Evolutionary conservation across 148 eudicot species (phyloP), one percentile per base, ranked within the genome.

Genomic region (Polygonum maritimum): DNA sequence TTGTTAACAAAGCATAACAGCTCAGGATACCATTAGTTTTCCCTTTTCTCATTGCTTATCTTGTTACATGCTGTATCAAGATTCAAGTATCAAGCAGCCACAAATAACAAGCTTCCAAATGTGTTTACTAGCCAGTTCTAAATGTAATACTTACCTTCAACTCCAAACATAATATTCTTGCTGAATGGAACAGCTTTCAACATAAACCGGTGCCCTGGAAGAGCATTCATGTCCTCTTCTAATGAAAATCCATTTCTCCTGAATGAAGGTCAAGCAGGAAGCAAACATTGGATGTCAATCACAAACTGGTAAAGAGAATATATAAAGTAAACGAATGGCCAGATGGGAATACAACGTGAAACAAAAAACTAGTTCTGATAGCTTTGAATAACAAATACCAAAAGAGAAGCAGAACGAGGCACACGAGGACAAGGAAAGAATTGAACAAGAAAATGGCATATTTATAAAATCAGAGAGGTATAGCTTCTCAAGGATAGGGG

Each of bases 241-340:
- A 95, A 67, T 70, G 87, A 70, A 84, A 95, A 95, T 4, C 99
- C 99, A 86, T 95, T 95, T 87, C 87, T 92, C 89, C 99, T 95
- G 86, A 74, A 16, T 51, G 48, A 75, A 6, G 35, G 26, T n/a
- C 48, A 19, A 60, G 2, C 10, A 33, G 48, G 12, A 15, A 67
- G 71, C 16, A 39, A 60, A 21, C 15, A 13, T 51, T 38, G 15
- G 39, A 41, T 33, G 15, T 31, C 47, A 33, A 75, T 51, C 14
- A 55, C 38, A 16, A 75, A 75, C 7, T 19, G 38, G 60, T 18
- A 10, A 10, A 44, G 40, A 36, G 12, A 51, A 39, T 1, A 44
- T 15, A 13, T 15, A 60, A 60, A 26, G 26, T 21, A 26, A 26
- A 22, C 31, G 38, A 60, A 11, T 26, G 10, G 22, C 7, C 1